Evolutionary conservation across 2,329 filamentous ascomycete species (phyloP).

Genomic region (Tympanopsis confertula): DNA sequence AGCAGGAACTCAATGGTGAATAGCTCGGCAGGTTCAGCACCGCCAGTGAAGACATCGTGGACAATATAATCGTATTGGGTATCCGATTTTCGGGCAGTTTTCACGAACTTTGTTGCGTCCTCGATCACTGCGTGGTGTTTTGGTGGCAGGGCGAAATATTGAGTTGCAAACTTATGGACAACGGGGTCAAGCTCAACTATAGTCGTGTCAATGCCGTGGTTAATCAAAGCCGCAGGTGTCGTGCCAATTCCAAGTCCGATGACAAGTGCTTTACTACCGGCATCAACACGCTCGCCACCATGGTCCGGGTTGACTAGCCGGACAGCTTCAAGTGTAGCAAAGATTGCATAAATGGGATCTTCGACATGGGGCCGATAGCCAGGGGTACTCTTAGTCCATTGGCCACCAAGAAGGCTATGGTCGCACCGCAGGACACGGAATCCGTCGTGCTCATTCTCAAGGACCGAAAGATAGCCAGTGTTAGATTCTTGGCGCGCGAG

Average conservation of each 20-base stretch:
- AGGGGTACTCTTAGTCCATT: conserved; percentile 59
- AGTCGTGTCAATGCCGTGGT: conserved; percentile 82
- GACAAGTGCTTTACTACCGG: conserved; percentile 68
- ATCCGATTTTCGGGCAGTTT: conserved; percentile 18
- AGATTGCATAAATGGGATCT: conserved; percentile 92
- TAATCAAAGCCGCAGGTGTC: conserved; percentile 73
- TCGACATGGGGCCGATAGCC: conserved; percentile 32
- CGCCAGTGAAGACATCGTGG: conserved; percentile 95
- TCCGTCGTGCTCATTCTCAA: conserved; percentile 60
- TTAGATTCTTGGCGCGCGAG: conserved; percentile 74
- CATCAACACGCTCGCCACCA: conserved; percentile 36
- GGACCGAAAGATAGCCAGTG: conserved; percentile 84
- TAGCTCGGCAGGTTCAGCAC: conserved; percentile 76
- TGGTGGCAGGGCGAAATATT: conserved; percentile 69
- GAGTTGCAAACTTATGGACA: conserved; percentile 70
- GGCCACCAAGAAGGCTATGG: conserved; percentile 83
- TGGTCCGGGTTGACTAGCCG: conserved; percentile 56
- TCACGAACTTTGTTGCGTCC: conserved; percentile 62
- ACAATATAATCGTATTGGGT: conserved; percentile 77
- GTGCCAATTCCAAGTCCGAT: conserved; percentile 91
- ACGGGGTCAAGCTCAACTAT: conserved; percentile 89
- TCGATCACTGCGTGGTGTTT: conserved; percentile 73
- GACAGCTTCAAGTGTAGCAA: conserved; percentile 87
- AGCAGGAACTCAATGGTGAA: conserved; percentile 80
- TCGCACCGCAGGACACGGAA: conserved; percentile 85